phyloP scores from a whole-genome alignment of 805 yeast genomes.

The Wickerhamomyces subpelliculosus region DNA sequence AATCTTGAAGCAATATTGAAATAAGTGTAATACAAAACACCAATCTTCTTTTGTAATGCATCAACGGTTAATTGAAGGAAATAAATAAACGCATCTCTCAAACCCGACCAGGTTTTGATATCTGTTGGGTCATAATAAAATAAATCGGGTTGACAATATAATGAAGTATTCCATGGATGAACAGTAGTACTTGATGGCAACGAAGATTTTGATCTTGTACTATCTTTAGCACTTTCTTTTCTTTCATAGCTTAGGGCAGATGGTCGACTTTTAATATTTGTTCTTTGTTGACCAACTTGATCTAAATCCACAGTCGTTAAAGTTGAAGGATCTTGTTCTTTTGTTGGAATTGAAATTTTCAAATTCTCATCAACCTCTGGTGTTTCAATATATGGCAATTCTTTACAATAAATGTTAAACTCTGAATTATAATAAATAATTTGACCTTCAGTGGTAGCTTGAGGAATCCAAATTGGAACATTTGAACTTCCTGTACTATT shows the following conservation, averaged over 20 bases:
- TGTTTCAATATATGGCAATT: slow-evolving; percentile 43
- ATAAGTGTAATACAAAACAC: slow-evolving; percentile 45
- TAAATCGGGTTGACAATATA: slow-evolving; percentile 29
- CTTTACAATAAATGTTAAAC: slow-evolving; percentile 50
- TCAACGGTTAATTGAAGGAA: slow-evolving; percentile 42
- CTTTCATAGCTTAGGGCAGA: slow-evolving; percentile 10
- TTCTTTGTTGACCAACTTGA: slow-evolving; percentile 22
- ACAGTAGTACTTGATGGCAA: slow-evolving; percentile 14
- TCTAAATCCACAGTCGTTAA: slow-evolving; percentile 17
- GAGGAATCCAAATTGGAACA: slow-evolving; percentile 55
- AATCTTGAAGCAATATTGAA: slow-evolving; percentile 46
- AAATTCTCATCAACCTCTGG: slow-evolving; percentile 30
- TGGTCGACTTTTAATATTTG: slow-evolving; percentile 10
- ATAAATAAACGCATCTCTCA: slow-evolving; percentile 40
- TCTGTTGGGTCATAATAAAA: slow-evolving; percentile 59
- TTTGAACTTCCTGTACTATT: slow-evolving; percentile 26
- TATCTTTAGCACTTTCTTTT: slow-evolving; percentile 7
- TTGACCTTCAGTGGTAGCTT: slow-evolving; percentile 46
- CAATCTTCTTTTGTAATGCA: slow-evolving; percentile 43
- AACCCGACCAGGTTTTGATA: slow-evolving; percentile 51
- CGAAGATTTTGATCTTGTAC: slow-evolving; percentile 12
- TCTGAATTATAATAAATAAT: slow-evolving; percentile 55
- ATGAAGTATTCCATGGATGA: slow-evolving; percentile 20
- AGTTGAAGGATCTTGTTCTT: slow-evolving; percentile 15
- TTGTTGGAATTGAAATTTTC: slow-evolving; percentile 20